These are phyloP conservation scores for Crithidia thermophila DNA, from an alignment of 208 protist species.

Conservation along the genomic window DNA sequence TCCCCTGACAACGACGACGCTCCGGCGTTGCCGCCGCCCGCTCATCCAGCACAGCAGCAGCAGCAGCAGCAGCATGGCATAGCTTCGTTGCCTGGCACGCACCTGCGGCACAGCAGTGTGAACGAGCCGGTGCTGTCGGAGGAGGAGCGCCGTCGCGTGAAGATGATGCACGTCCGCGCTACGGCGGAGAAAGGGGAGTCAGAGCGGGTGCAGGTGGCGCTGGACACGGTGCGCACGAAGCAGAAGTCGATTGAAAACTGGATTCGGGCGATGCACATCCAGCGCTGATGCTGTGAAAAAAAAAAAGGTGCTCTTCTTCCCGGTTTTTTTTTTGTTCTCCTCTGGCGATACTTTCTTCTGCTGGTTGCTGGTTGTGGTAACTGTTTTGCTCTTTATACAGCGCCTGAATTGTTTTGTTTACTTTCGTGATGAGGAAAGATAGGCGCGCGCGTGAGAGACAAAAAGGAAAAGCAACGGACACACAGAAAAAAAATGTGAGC, in stretches of 20 bases:
- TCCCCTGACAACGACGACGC: not conserved
- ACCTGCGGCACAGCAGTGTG: not conserved
- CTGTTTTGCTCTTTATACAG: too few species aligned
- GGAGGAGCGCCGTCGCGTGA: not conserved
- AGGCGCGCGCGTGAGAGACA: too few species aligned
- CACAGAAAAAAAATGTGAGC: too few species aligned
- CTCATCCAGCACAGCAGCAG: not conserved
- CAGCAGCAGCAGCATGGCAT: slow-evolving; percentile 3
- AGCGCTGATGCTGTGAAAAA: not conserved
- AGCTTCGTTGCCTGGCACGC: too few species aligned
- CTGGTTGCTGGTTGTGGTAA: too few species aligned
- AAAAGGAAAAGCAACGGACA: too few species aligned
- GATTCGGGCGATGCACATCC: slow-evolving; percentile 4
- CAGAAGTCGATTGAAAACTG: slow-evolving; percentile 34
- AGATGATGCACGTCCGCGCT: not conserved
- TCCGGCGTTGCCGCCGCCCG: too few species aligned
- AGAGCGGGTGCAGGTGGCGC: slow-evolving; percentile 14
- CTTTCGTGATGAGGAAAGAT: too few species aligned
- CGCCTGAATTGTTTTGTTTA: too few species aligned
- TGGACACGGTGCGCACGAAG: slow-evolving; percentile 29
- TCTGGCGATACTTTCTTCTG: slow-evolving; percentile 28
- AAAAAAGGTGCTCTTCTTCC: not conserved
- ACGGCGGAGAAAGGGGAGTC: slow-evolving; percentile 11
- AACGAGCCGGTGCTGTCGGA: not conserved
- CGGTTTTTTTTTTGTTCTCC: slow-evolving; percentile 22